phyloP scores from a whole-genome alignment of 805 yeast genomes.

The Schizosaccharomyces octosporus region DNA sequence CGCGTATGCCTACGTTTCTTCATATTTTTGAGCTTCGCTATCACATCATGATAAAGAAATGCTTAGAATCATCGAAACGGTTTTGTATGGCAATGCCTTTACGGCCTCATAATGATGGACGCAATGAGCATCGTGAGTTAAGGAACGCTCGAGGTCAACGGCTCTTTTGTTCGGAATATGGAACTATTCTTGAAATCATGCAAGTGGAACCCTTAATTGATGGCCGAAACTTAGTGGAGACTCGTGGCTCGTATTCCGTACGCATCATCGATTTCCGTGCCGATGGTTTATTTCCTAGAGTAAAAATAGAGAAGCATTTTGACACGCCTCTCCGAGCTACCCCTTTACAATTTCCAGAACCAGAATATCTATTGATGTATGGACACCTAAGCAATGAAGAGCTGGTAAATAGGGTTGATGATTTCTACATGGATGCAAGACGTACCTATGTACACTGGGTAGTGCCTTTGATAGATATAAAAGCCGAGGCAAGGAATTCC shows the following conservation, averaged over 20 bases:
- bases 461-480: background rate
- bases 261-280: background rate
- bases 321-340: background rate
- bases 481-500: background rate
- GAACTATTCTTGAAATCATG: background rate
- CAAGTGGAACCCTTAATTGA: background rate
- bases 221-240: background rate
- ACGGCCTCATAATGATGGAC: background rate
- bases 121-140: background rate
- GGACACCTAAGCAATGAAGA: background rate
- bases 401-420: background rate
- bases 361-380: background rate
- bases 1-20: conserved; percentile 1
- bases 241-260: background rate
- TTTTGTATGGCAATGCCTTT: conserved; percentile 1
- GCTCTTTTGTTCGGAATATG: background rate
- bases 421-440: background rate
- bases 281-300: background rate
- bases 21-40: conserved; percentile 3
- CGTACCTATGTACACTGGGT: background rate
- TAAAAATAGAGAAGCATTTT: background rate
- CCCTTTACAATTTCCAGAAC: background rate
- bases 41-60: background rate
- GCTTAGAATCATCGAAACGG: background rate
- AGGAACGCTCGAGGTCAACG: conserved; percentile 1